Percentiles rank a stretch among this genome's conserved stretches.
Conservation (phyloP, 108 stramenopile species). For the Cyclotella choctawhatcheeana region DNA sequence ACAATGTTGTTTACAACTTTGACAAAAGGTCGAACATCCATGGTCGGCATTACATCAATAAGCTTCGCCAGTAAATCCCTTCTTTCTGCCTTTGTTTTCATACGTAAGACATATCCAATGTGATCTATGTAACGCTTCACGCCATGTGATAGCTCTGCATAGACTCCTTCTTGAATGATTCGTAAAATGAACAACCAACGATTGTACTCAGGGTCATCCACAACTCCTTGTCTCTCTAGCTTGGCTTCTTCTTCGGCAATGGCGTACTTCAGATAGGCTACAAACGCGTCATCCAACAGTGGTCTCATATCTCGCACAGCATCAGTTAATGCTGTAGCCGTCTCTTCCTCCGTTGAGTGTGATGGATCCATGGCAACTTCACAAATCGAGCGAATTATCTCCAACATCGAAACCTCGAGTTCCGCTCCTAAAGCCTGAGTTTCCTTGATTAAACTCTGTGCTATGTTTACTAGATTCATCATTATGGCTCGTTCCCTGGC, state of each 20-base stretch:
- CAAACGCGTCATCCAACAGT: slow-evolving; percentile 83
- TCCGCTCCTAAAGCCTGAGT: slow-evolving; percentile 80
- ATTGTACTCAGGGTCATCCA: slow-evolving; percentile 88
- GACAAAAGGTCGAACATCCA: slow-evolving; percentile 90
- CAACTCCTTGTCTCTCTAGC: slow-evolving; percentile 67
- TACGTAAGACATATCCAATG: slow-evolving; percentile 79
- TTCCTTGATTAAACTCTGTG: slow-evolving; percentile 79
- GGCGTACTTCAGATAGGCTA: slow-evolving; percentile 90
- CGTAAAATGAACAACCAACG: slow-evolving; percentile 86
- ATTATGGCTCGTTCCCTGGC: slow-evolving; percentile 70
- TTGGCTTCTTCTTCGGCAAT: slow-evolving; percentile 89
- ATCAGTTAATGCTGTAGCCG: slow-evolving; percentile 80
- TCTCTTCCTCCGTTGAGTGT: slow-evolving; percentile 81
- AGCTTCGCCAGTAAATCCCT: slow-evolving; percentile 62
- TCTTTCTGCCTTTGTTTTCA: slow-evolving; percentile 81
- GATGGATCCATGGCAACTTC: slow-evolving; percentile 90
- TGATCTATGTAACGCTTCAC: slow-evolving; percentile 85
- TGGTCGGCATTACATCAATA: slow-evolving; percentile 86
- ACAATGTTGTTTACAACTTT: slow-evolving; percentile 89
- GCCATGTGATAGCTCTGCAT: slow-evolving; percentile 73
- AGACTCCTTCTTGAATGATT: slow-evolving; percentile 90
- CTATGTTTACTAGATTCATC: slow-evolving; percentile 71
- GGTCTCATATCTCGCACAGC: slow-evolving; percentile 89
- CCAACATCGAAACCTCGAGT: slow-evolving; percentile 83
- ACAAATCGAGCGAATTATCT: slow-evolving; percentile 86